Base-by-base conservation (phyloP, 345 rosid genomes). In the Aegle marmelos region DNA sequence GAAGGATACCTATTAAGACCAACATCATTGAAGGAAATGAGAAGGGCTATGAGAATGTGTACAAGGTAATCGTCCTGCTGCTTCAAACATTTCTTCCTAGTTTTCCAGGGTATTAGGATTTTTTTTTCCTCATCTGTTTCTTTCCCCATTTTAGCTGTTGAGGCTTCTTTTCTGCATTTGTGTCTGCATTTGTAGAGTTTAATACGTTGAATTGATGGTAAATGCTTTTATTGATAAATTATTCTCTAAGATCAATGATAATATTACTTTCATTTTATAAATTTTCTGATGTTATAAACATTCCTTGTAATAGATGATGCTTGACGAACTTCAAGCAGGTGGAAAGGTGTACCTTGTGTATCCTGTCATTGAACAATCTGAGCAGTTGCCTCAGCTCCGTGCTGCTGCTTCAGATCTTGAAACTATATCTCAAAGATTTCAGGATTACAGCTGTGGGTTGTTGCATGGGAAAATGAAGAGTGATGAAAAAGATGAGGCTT, bases 401-500 rank as follows among this genome's bases (percentile, higher is more conserved):
- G 99, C 98, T 79, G 97, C 97, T 79, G 74, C 97, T 76, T 89
- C 94, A 10, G 99, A 92, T 61, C 83, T 93, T 50, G 93, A 87
- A 83, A 65, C 76, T 70, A 88, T 95, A 70, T 87, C 98, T 34
- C 48, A 79, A 19, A 82, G 82, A 74, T 92, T 95, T 67, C 86
- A 77, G 48, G 82, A 81, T 72, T 95, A 90, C 81, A 88, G 77
- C 56, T 95, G 98, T 68, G 99, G 99, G n/a, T 77, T 94, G 78
- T 76, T 94, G 56, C 99, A 94, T 79, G 99, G 99, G 68, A 94
- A 82, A 84, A 91, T 95, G 98, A 95, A 88, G 88, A 79, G 96
- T 69, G 93, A 89, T 3, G 97, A 91, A 58, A 95, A 92, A 82
- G 97, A 92, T 70, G 93, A 89, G 74, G 97, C 97, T 19, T 80